Conservation (phyloP, 495 filamentous ascomycete species). For the Penicillium parvum region DNA sequence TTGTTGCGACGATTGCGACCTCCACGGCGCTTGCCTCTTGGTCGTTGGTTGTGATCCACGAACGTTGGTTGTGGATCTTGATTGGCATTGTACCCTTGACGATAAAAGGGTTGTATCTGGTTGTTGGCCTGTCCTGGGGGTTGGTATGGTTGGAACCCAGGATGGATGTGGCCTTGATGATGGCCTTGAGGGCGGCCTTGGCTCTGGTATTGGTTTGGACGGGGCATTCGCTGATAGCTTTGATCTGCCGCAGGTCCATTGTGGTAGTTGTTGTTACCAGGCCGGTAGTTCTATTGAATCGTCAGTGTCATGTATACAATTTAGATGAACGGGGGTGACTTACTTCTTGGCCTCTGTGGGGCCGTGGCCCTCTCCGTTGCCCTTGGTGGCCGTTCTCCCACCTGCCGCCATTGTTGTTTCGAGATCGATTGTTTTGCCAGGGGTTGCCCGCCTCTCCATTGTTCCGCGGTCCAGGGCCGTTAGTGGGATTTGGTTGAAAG, state of each 20-base stretch:
- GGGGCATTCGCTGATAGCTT: no score
- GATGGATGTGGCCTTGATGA: background rate
- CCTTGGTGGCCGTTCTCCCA: background rate
- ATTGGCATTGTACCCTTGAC: no score
- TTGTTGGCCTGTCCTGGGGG: no score
- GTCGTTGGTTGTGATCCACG: background rate
- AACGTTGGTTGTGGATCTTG: background rate
- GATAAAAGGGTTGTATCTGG: no score
- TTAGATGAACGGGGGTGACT: background rate
- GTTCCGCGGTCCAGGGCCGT: conserved; percentile 9
- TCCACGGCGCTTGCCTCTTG: background rate
- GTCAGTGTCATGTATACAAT: background rate
- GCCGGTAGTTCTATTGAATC: background rate
- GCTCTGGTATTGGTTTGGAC: background rate
- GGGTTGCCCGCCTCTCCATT: background rate
- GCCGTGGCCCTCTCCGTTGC: no score
- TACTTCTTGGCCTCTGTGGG: background rate
- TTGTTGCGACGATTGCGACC: background rate
- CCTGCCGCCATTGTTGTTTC: background rate
- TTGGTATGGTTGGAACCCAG: background rate
- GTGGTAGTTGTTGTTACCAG: background rate
- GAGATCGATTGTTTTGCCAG: background rate
- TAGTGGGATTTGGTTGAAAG: conserved; percentile 5
- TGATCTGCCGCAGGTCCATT: background rate
- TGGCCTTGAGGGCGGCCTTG: background rate